Evolutionary conservation across 768 basidiomycete species (phyloP), one percentile per base, ranked within the genome.

Genomic region (Tremella mesenterica): DNA sequence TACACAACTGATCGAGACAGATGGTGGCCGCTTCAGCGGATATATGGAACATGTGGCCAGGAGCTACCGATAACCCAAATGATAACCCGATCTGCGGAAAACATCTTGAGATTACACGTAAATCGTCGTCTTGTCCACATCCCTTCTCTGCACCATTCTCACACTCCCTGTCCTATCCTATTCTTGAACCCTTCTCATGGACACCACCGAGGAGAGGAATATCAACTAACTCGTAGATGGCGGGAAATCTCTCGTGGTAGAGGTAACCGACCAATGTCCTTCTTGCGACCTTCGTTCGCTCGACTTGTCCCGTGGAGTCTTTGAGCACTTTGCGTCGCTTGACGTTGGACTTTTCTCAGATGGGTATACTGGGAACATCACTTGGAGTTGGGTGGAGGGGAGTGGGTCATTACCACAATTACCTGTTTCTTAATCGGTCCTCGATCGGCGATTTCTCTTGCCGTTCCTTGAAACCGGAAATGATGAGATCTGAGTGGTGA

Each of bases 11-110:
- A 41, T n/a, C n/a, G 6, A 41, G 14, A 23, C 38, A 41, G 29
- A 63, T 66, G 30, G 67, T 66, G 4, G 67, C 67, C 44, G 63
- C 58, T 14, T 56, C 60, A 20, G 54, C 52, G 13, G 49, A 62
- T 18, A 48, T 69, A 21, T 64, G 60, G 38, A 57, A 66, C 47
- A 57, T 57, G 39, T 69, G 64, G 64, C 64, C 67, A 27, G 60
- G 63, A 43, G 61, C 61, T 25, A 64, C 57, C 33, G 64, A 59
- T 3, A 69, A 69, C 51, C 67, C 67, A 2, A 69, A 69, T 49
- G 50, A 60, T 43, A 63, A 64, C 48, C 60, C 64, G 18, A 63
- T 69, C 41, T 66, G 67, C 30, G 64, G 62, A 13, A 56, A 57
- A 23, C 61, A 69, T 34, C 36, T 66, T 10, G 36, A 54, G 12